A percentile compares a stretch with the other conserved stretches of the same genome.
Evolutionary conservation across 352 stramenopile species (phyloP).

Genomic region (Globisporangium megalacanthum): DNA sequence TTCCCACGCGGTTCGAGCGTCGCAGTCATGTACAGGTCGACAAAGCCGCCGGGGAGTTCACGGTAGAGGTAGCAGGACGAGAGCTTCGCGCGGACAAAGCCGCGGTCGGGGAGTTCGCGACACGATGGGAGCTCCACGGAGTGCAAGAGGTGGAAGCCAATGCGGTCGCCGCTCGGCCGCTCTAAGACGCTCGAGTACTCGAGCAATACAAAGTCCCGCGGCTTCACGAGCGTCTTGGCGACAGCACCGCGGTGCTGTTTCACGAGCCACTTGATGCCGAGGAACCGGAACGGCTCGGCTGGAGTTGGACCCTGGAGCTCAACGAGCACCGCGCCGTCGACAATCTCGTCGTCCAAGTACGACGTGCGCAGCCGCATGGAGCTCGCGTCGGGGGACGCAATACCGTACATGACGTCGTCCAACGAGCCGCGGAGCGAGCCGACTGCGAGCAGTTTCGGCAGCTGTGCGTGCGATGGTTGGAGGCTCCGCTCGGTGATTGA

Average conservation of each 20-base stretch:
- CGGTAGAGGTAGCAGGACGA: slow-evolving; percentile 51
- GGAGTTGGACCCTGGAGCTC: slow-evolving; percentile 35
- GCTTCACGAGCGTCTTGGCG: slow-evolving; percentile 29
- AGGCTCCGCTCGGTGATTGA: slow-evolving; percentile 11
- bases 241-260: slow-evolving; percentile 28
- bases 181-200: slow-evolving; percentile 48
- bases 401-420: slow-evolving; percentile 59
- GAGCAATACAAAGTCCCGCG: slow-evolving; percentile 48
- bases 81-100: slow-evolving; percentile 40
- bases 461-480: slow-evolving; percentile 8
- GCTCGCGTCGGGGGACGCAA: slow-evolving; percentile 32
- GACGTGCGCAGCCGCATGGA: slow-evolving; percentile 33
- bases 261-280: slow-evolving; percentile 58
- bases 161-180: slow-evolving; percentile 35
- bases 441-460: slow-evolving; percentile 32
- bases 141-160: slow-evolving; percentile 54
- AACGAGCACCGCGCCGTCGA: slow-evolving; percentile 36
- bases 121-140: slow-evolving; percentile 35
- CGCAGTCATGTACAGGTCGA: slow-evolving; percentile 63
- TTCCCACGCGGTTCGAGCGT: slow-evolving; percentile 42
- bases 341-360: slow-evolving; percentile 46
- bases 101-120: slow-evolving; percentile 27
- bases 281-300: slow-evolving; percentile 41
- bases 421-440: slow-evolving; percentile 33
- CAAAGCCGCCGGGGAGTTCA: slow-evolving; percentile 35